phyloP scores from a whole-genome alignment of 345 rosid species.

The Xanthoceras sorbifolium region DNA sequence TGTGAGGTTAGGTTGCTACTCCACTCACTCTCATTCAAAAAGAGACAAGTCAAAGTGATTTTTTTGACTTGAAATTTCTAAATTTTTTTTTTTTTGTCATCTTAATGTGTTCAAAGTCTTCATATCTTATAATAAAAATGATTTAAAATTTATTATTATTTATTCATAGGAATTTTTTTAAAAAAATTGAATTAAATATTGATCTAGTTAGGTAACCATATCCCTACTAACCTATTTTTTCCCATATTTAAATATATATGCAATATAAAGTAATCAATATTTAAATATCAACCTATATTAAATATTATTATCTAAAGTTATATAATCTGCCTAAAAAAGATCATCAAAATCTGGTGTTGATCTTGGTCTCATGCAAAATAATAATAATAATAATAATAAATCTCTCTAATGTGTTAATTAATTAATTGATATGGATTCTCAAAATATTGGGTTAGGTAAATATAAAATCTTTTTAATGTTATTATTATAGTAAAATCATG shows the following conservation, averaged over 20 bases:
- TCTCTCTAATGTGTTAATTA: not conserved
- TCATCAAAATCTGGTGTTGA: not conserved
- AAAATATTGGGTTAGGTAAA: not conserved
- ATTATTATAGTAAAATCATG: not conserved
- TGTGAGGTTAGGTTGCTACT: not conserved
- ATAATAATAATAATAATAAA: too few species aligned
- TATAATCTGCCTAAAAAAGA: not conserved
- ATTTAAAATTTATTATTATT: not conserved
- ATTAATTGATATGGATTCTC: not conserved
- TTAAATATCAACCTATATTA: not conserved
- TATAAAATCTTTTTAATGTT: not conserved
- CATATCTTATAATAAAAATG: not conserved
- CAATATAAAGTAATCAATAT: too few species aligned
- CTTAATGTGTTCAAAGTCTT: not conserved
- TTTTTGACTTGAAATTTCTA: conserved; percentile 18
- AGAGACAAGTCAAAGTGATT: conserved; percentile 16
- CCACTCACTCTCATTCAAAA: not conserved
- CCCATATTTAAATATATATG: too few species aligned
- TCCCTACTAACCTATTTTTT: not conserved
- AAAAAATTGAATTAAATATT: not conserved
- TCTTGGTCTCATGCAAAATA: not conserved
- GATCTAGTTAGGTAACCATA: not conserved
- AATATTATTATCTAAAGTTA: not conserved
- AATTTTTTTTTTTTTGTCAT: not conserved
- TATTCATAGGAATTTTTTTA: not conserved